Conservation (phyloP, 2,329 filamentous ascomycete genomes). For the Fusarium sp. region DNA sequence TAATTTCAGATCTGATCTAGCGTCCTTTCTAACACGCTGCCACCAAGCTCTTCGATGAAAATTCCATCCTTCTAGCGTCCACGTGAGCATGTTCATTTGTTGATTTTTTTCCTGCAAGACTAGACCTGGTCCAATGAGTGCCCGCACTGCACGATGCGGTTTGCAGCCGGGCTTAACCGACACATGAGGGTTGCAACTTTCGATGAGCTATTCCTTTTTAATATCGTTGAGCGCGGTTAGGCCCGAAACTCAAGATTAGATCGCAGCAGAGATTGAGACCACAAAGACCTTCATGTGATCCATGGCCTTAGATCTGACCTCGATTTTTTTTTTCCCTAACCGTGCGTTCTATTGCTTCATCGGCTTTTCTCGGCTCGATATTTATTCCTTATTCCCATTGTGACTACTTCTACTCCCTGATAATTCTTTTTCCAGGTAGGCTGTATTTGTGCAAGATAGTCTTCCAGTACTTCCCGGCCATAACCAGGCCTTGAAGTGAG, state of each 20-base stretch:
- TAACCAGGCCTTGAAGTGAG: no score
- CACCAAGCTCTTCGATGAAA: slow-evolving; percentile 5
- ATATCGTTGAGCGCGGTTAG: slow-evolving; percentile 1
- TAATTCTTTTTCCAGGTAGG: no score
- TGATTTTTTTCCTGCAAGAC: slow-evolving; percentile 3
- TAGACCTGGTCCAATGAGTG: background rate
- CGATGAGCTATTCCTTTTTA: slow-evolving; percentile 7
- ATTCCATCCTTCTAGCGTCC: slow-evolving; percentile 25
- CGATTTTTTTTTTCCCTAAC: no score
- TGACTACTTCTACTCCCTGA: no score
- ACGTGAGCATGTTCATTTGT: background rate
- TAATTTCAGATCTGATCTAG: slow-evolving; percentile 2
- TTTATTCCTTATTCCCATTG: no score
- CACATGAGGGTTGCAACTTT: slow-evolving; percentile 23
- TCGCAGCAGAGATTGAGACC: no score
- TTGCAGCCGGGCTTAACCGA: slow-evolving; percentile 24
- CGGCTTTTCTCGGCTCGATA: no score
- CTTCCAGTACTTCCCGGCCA: no score
- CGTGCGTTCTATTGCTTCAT: no score
- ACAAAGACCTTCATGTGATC: background rate
- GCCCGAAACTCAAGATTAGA: background rate
- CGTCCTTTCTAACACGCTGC: background rate
- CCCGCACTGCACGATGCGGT: background rate
- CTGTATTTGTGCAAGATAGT: no score
- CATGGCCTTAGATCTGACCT: background rate